These are phyloP conservation scores for Strigomonas culicis DNA, from an alignment of 208 protist species.

Conservation along the genomic window DNA sequence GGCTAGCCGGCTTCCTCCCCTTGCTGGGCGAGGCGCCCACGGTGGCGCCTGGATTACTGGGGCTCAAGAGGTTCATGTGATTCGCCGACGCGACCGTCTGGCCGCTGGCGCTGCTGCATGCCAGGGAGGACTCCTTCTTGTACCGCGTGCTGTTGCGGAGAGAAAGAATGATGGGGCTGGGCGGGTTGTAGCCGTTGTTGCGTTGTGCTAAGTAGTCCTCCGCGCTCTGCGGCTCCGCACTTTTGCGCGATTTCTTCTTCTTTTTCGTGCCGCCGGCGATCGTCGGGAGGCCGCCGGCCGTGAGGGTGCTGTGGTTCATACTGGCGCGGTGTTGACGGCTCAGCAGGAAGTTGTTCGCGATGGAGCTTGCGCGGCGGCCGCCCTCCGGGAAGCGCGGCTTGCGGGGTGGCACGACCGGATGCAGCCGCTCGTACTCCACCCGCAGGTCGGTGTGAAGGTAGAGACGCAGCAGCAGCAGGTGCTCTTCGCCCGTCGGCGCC, in stretches of 20 bases:
- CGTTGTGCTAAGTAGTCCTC: constrained; percentile 36
- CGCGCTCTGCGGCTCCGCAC: constrained; percentile 11
- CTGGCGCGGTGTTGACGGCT: neutral
- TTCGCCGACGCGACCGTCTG: no score
- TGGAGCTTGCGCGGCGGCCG: neutral
- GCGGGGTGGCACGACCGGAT: neutral
- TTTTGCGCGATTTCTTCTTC: neutral
- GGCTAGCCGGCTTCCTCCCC: neutral
- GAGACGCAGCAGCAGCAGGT: constrained; percentile 45
- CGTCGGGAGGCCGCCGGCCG: no score
- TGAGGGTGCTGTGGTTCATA: neutral
- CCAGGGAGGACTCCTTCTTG: constrained; percentile 12
- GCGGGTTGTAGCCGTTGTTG: constrained; percentile 61
- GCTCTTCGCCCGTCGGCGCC: constrained; percentile 42
- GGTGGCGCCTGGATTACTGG: no score
- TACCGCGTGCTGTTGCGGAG: constrained; percentile 70
- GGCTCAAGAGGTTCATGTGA: no score
- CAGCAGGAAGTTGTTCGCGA: constrained; percentile 2
- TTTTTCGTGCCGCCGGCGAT: neutral
- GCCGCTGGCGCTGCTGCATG: no score
- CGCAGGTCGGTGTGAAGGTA: constrained; percentile 53
- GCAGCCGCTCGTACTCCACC: constrained; percentile 14
- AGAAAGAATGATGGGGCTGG: constrained; percentile 84
- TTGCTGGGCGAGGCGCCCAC: no score
- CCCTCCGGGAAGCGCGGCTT: constrained; percentile 10